Conservation (phyloP, 495 filamentous ascomycete species). For the Lasiosphaeria ovina region DNA sequence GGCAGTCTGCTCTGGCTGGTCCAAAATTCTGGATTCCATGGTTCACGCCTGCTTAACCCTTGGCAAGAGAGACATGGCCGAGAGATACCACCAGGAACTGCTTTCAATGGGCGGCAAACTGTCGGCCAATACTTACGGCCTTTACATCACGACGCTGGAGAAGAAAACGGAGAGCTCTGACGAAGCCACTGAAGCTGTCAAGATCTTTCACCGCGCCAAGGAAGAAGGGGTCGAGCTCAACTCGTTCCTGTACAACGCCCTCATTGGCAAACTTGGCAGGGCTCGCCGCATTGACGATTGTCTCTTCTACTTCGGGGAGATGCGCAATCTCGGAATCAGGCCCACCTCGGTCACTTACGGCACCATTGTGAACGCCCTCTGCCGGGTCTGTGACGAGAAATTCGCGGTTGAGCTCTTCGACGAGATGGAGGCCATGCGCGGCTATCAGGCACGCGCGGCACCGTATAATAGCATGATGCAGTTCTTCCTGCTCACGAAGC, state of each 20-base stretch:
- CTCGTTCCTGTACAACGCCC: constrained; percentile 96
- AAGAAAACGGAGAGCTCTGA: constrained; percentile 96
- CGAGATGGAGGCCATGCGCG: constrained; percentile 98
- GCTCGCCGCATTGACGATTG: constrained; percentile 97
- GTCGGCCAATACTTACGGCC: constrained; percentile 93
- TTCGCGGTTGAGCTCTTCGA: constrained; percentile 98
- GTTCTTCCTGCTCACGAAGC: constrained; percentile 96
- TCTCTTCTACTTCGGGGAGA: constrained; percentile 95
- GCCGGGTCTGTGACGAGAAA: constrained; percentile 94
- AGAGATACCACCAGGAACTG: constrained; percentile 86
- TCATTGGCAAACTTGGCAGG: constrained; percentile 97
- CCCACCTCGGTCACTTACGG: constrained; percentile 98
- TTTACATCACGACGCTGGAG: constrained; percentile 97
- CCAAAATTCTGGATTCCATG: constrained; percentile 92
- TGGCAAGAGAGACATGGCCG: constrained; percentile 74
- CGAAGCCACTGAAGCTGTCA: constrained; percentile 92
- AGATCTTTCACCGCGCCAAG: constrained; percentile 92
- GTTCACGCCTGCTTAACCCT: constrained; percentile 85
- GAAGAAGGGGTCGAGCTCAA: constrained; percentile 92
- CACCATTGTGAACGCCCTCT: constrained; percentile 95
- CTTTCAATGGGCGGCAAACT: constrained; percentile 83
- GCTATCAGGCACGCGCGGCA: constrained; percentile 95
- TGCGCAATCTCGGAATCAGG: constrained; percentile 88
- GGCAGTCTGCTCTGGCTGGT: constrained; percentile 90
- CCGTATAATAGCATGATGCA: constrained; percentile 99